Conservation (phyloP, 2,329 filamentous ascomycete species). For the Cladosporium sp. region DNA sequence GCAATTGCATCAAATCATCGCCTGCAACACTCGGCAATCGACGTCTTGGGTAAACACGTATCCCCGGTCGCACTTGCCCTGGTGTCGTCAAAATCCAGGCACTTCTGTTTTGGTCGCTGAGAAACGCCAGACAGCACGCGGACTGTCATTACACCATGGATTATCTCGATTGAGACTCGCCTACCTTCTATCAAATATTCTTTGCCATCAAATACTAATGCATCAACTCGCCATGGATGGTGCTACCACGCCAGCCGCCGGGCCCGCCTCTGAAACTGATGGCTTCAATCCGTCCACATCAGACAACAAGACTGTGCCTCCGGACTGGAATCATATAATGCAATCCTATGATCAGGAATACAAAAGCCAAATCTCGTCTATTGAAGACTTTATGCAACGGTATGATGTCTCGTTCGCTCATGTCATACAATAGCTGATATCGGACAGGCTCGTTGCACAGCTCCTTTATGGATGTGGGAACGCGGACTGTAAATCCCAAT, state of each 20-base stretch:
- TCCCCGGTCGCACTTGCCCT: not conserved
- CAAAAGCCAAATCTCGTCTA: not conserved
- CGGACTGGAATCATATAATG: not conserved
- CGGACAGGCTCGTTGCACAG: conserved; percentile 58
- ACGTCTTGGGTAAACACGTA: not conserved
- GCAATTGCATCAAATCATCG: not conserved
- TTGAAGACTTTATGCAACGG: not conserved
- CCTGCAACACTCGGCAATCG: not conserved
- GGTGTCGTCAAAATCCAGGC: not conserved
- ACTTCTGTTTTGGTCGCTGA: not conserved
- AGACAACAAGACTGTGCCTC: not conserved
- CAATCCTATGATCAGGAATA: not conserved
- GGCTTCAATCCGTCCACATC: not conserved
- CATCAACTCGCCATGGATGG: not conserved
- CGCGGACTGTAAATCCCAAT: conserved; percentile 66
- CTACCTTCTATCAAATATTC: not conserved
- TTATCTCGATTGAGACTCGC: not conserved
- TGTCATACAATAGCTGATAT: not conserved
- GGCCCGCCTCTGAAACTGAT: not conserved
- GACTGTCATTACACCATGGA: not conserved
- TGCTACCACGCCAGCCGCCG: not conserved
- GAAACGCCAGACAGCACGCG: not conserved
- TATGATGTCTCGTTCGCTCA: not conserved
- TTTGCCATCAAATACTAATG: not conserved
- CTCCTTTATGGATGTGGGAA: conserved; percentile 75